These are phyloP conservation scores for Cryptococcus sp. DNA, from an alignment of 1,284 basidiomycete species.

Conservation along the genomic window DNA sequence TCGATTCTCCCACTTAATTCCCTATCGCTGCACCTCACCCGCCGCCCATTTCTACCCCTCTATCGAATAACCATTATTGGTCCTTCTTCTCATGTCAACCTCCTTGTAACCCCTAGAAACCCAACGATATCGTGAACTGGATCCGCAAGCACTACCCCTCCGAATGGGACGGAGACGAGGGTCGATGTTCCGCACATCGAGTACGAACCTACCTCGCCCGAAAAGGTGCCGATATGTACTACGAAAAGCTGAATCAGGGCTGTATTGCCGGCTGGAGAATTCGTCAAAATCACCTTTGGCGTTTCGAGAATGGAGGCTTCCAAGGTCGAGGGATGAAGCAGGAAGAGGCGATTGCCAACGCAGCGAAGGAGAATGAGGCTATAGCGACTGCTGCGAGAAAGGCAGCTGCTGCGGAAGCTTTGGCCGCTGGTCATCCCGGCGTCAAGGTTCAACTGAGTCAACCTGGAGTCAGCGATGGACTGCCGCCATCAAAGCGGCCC, in stretches of 20 bases:
- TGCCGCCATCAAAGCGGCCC: slow-evolving; percentile 22
- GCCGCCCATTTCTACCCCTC: too few species aligned
- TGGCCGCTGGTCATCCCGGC: slow-evolving; percentile 49
- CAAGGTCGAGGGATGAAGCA: slow-evolving; percentile 52
- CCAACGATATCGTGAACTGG: slow-evolving; percentile 52
- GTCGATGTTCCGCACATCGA: slow-evolving; percentile 49
- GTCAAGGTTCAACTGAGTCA: slow-evolving; percentile 45
- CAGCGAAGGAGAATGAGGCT: slow-evolving; percentile 45
- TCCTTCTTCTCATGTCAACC: not conserved
- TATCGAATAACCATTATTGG: not conserved
- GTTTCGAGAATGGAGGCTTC: slow-evolving; percentile 51
- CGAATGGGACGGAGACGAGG: slow-evolving; percentile 53
- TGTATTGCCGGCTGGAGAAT: slow-evolving; percentile 51
- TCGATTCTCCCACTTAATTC: too few species aligned
- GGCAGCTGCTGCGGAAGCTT: slow-evolving; percentile 46
- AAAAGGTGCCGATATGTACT: slow-evolving; percentile 54
- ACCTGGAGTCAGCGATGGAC: slow-evolving; percentile 28
- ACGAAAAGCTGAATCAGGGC: slow-evolving; percentile 51
- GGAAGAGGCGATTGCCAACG: slow-evolving; percentile 46
- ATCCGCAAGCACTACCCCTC: slow-evolving; percentile 50
- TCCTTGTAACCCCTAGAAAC: slow-evolving; percentile 39
- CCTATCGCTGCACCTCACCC: too few species aligned
- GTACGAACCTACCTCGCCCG: slow-evolving; percentile 51
- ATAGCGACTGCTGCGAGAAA: slow-evolving; percentile 45
- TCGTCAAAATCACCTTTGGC: slow-evolving; percentile 50